Percentiles rank a stretch among this genome's conserved stretches.
These are phyloP conservation scores for Tricholoma bakamatsutake DNA, from an alignment of 768 basidiomycete species.

Conservation along the genomic window DNA sequence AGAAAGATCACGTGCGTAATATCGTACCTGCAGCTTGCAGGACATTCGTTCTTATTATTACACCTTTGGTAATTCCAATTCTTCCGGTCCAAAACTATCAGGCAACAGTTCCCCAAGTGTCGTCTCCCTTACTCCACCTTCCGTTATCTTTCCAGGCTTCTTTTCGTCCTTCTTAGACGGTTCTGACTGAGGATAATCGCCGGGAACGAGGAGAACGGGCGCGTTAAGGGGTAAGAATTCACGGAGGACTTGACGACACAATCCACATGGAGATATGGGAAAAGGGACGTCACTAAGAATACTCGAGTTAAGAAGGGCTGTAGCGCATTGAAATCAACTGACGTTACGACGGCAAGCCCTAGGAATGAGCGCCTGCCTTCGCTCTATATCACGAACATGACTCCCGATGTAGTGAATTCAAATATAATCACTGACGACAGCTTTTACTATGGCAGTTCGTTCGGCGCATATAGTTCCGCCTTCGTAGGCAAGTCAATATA, in stretches of 20 bases:
- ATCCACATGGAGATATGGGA: constrained; percentile 82
- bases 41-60: not conserved
- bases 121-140: constrained; percentile 53
- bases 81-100: constrained; percentile 83
- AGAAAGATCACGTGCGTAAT: not conserved
- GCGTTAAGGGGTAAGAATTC: constrained; percentile 77
- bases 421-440: constrained; percentile 55
- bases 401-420: not conserved
- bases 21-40: not conserved
- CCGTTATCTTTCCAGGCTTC: constrained; percentile 32
- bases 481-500: constrained; percentile 22
- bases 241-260: constrained; percentile 87
- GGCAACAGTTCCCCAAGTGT: constrained; percentile 75
- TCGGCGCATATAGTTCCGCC: constrained; percentile 94
- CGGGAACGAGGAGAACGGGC: constrained; percentile 68
- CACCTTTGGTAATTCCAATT: constrained; percentile 50
- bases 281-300: constrained; percentile 56
- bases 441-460: constrained; percentile 92
- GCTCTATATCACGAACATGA: constrained; percentile 44
- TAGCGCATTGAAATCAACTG: constrained; percentile 18
- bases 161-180: constrained; percentile 24
- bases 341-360: constrained; percentile 81
- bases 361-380: constrained; percentile 67
- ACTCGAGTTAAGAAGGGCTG: not conserved
- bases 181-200: constrained; percentile 43